These are phyloP conservation scores for Torrubiellomyces zombiae DNA, from an alignment of 2,329 filamentous ascomycete species.

Conservation along the genomic window DNA sequence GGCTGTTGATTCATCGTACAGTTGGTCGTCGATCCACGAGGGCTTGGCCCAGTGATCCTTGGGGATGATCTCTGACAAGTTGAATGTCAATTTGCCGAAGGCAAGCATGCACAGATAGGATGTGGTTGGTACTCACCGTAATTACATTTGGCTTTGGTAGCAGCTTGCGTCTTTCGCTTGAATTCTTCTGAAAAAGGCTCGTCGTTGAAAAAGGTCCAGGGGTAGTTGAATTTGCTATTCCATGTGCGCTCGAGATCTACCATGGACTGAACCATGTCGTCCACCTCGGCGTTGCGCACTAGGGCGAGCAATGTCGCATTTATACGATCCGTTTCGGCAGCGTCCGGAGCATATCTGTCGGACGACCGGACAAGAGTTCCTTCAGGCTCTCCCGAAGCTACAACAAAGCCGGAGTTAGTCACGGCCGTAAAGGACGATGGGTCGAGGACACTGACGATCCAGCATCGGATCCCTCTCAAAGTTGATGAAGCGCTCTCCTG, in stretches of 20 bases:
- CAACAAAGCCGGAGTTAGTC: constrained; percentile 6
- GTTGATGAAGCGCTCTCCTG: constrained; percentile 29
- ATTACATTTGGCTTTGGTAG: constrained; percentile 73
- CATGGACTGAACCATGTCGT: constrained; percentile 78
- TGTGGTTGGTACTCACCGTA: constrained; percentile 64
- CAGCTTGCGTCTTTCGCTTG: constrained; percentile 62
- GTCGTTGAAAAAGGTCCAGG: constrained; percentile 99
- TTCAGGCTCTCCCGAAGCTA: constrained; percentile 71
- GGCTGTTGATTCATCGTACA: constrained; percentile 71
- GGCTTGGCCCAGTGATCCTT: constrained; percentile 88
- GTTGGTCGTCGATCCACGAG: constrained; percentile 76
- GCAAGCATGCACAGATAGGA: constrained; percentile 5
- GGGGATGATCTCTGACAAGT: constrained; percentile 59
- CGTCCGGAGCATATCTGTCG: constrained; percentile 62
- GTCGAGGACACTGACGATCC: constrained; percentile 50
- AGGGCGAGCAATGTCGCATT: constrained; percentile 85
- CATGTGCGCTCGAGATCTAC: constrained; percentile 80
- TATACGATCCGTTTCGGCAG: constrained; percentile 63
- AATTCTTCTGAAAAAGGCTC: constrained; percentile 87
- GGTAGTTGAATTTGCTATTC: constrained; percentile 99
- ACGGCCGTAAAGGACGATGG: constrained; percentile 1
- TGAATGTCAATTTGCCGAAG: no score
- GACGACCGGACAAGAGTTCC: constrained; percentile 58
- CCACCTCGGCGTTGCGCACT: constrained; percentile 80
- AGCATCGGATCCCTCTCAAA: constrained; percentile 69